Evolutionary conservation across 2,329 filamentous ascomycete species (phyloP).

Genomic region (Pseudocercospora fijiensis): DNA sequence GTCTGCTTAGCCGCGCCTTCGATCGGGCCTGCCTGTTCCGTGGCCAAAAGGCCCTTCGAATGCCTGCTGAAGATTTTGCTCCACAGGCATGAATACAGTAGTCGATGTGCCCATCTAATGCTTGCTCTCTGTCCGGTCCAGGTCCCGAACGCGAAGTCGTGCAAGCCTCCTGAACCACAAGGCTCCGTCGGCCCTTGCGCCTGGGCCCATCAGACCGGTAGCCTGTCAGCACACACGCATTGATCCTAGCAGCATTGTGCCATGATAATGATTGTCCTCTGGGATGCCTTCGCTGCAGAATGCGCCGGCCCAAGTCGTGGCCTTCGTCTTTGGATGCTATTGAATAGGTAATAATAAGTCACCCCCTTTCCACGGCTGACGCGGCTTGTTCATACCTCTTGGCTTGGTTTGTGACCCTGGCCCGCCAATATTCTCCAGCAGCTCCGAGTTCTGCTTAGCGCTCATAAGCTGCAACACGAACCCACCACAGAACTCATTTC

Average conservation of each 20-base stretch:
- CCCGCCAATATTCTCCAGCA: neutral
- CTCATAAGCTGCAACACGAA: neutral
- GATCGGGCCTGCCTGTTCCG: neutral
- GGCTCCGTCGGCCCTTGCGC: neutral
- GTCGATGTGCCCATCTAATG: neutral
- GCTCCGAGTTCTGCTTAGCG: neutral
- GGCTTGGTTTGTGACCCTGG: conserved; percentile 6
- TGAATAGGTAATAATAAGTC: conserved; percentile 12
- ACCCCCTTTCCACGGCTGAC: conserved; percentile 14
- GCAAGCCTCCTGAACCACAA: conserved; percentile 6
- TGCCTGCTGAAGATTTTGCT: neutral
- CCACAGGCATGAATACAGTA: neutral
- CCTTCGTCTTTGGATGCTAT: conserved; percentile 1
- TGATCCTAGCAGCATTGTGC: neutral
- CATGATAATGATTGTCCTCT: neutral
- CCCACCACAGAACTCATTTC: neutral
- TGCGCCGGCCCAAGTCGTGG: neutral
- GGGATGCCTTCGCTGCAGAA: neutral
- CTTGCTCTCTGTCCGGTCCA: conserved; percentile 5
- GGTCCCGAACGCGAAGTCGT: conserved; percentile 11
- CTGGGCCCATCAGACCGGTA: conserved; percentile 1
- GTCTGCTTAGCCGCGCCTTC: conserved; percentile 5
- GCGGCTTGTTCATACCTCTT: conserved; percentile 17
- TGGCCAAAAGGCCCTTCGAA: neutral
- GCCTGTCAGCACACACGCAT: conserved; percentile 2